phyloP scores from a whole-genome alignment of 2,329 filamentous ascomycete species.

The Colletotrichum euphorbiae region DNA sequence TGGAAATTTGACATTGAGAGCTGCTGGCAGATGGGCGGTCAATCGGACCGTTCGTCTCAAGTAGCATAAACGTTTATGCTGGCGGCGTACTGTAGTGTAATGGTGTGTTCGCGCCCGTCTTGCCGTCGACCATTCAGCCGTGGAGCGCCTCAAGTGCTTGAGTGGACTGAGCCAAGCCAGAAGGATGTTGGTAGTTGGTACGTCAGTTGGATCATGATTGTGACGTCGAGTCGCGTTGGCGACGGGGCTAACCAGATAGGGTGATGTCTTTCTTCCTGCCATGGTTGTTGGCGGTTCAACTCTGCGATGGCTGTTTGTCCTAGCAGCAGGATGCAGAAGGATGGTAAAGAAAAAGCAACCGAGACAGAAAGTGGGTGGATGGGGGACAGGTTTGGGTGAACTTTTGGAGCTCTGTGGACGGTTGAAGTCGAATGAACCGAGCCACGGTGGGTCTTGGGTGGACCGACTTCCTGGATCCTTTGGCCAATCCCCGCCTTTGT shows the following conservation, averaged over 20 bases:
- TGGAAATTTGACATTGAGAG: slow-evolving; percentile 10
- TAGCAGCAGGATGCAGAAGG: slow-evolving; percentile 10
- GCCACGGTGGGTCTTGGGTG: slow-evolving; percentile 1
- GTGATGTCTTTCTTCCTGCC: slow-evolving; percentile 4
- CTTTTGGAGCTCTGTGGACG: not conserved
- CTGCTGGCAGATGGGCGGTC: slow-evolving; percentile 1
- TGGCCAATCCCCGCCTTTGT: slow-evolving; percentile 23
- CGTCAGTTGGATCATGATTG: slow-evolving; percentile 18
- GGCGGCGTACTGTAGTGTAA: not conserved
- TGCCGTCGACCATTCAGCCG: not conserved
- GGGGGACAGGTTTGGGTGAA: not conserved
- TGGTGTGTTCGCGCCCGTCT: slow-evolving; percentile 2
- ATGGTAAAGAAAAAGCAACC: slow-evolving; percentile 1
- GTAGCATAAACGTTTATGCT: slow-evolving; percentile 27
- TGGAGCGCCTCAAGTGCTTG: not conserved
- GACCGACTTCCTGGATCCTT: not conserved
- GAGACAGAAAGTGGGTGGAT: not conserved
- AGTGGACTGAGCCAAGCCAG: slow-evolving; percentile 29
- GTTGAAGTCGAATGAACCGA: not conserved
- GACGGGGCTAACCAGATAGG: slow-evolving; percentile 7
- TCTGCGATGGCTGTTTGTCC: not conserved
- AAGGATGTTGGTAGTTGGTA: slow-evolving; percentile 12
- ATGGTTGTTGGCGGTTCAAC: slow-evolving; percentile 5
- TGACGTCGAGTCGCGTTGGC: slow-evolving; percentile 26
- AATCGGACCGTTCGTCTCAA: slow-evolving; percentile 28